These are phyloP conservation scores for Alternaria hordeiaustralica DNA, from an alignment of 2,329 filamentous ascomycete genomes.

Conservation along the genomic window DNA sequence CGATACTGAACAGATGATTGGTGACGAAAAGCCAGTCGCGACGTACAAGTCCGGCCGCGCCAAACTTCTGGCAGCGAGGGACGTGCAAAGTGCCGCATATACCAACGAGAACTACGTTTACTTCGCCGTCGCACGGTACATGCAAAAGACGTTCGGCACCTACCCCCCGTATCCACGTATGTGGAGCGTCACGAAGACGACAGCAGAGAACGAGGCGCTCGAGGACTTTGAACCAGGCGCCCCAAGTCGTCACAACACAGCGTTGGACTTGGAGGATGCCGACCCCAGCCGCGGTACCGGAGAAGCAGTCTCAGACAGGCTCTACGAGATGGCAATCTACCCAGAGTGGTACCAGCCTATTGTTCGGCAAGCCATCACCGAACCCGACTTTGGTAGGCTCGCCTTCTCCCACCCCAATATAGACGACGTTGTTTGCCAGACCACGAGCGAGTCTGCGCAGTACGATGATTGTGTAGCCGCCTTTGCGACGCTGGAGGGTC, in stretches of 20 bases:
- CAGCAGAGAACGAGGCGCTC: rapidly evolving
- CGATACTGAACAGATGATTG: background rate
- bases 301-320: background rate
- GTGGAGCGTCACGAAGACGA: background rate
- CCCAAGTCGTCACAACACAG: too few species aligned
- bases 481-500: background rate
- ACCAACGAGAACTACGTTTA: background rate
- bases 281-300: too few species aligned
- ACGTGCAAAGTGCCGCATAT: background rate
- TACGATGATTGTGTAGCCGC: background rate
- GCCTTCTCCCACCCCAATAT: background rate
- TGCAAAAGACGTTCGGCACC: background rate
- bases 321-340: background rate
- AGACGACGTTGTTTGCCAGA: background rate
- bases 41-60: too few species aligned
- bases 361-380: too few species aligned
- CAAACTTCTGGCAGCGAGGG: background rate
- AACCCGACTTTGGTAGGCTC: background rate
- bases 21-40: too few species aligned
- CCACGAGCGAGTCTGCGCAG: background rate
- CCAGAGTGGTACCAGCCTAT: background rate
- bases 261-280: too few species aligned
- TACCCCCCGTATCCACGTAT: background rate
- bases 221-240: rapidly evolving
- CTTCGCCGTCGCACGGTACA: background rate